These are phyloP conservation scores for Phylloporus scabripes DNA, from an alignment of 768 basidiomycete genomes.

Conservation along the genomic window DNA sequence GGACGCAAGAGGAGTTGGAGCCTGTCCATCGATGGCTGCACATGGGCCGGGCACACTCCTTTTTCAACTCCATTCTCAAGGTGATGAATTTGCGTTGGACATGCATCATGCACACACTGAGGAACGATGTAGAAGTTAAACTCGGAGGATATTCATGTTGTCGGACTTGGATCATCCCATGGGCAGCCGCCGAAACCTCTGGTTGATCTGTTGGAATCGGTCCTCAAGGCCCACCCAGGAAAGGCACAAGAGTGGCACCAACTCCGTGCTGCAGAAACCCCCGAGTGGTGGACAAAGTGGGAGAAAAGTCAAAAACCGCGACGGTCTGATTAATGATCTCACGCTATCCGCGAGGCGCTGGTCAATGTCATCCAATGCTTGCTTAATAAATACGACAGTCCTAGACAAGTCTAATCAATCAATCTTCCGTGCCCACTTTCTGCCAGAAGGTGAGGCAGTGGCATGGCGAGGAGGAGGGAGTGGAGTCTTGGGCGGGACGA, in stretches of 20 bases:
- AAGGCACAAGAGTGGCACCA: constrained; percentile 20
- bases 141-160: constrained; percentile 11
- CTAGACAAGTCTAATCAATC: constrained; percentile 40
- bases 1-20: constrained; percentile 33
- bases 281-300: constrained; percentile 31
- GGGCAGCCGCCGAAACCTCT: constrained; percentile 13
- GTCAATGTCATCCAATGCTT: neutral
- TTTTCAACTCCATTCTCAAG: constrained; percentile 26
- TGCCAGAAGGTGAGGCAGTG: constrained; percentile 44
- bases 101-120: neutral
- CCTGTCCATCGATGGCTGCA: constrained; percentile 35
- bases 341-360: neutral
- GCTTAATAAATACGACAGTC: constrained; percentile 17
- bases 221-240: constrained; percentile 23
- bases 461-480: constrained; percentile 37
- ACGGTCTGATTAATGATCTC: constrained; percentile 1
- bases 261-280: constrained; percentile 17
- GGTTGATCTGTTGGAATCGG: constrained; percentile 18
- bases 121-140: constrained; percentile 13
- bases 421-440: constrained; percentile 72
- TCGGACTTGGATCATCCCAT: constrained; percentile 5
- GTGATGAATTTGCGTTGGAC: constrained; percentile 9
- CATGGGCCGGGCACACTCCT: constrained; percentile 25
- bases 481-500: constrained; percentile 40
- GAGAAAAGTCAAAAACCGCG: constrained; percentile 17